Evolutionary conservation across 208 protist genomes (phyloP).

Genomic region (Endotrypanum monterogeii): DNA sequence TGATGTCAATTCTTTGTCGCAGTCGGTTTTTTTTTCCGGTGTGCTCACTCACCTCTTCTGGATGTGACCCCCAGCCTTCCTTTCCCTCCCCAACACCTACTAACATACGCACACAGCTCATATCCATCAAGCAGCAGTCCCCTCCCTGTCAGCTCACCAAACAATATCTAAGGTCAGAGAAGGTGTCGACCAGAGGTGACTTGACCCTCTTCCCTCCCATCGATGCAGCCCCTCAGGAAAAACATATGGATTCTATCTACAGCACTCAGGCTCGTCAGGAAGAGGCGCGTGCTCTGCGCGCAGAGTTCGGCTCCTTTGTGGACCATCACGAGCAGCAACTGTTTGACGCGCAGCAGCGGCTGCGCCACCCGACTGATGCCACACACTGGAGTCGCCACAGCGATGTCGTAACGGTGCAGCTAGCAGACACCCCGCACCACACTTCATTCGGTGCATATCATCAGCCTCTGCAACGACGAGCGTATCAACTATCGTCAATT

Average conservation of each 20-base stretch:
- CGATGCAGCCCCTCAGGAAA: neutral
- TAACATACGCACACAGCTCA: neutral
- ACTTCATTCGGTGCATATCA: conserved; percentile 5
- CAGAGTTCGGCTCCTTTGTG: conserved; percentile 47
- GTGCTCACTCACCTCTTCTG: neutral
- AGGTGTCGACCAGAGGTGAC: neutral
- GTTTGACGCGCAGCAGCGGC: conserved; percentile 51
- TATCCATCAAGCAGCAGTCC: neutral
- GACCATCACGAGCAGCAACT: conserved; percentile 56
- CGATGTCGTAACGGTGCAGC: conserved; percentile 38
- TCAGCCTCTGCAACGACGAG: conserved; percentile 19
- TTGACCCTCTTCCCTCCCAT: neutral
- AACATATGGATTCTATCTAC: conserved; percentile 22
- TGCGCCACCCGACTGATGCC: conserved; percentile 48
- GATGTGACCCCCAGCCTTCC: neutral
- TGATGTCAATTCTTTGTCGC: neutral
- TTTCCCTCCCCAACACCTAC: neutral
- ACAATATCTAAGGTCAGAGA: neutral
- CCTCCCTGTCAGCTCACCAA: neutral
- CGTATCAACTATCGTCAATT: conserved; percentile 31
- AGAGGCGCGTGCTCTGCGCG: conserved; percentile 15
- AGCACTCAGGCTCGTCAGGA: conserved; percentile 20
- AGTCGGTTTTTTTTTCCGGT: neutral
- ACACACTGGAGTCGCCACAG: conserved; percentile 49
- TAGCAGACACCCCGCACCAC: conserved; percentile 22